Evolutionary conservation across 345 rosid genomes (phyloP), one percentile per base, ranked within the genome.

Genomic region (Pseudoturritis turrita): DNA sequence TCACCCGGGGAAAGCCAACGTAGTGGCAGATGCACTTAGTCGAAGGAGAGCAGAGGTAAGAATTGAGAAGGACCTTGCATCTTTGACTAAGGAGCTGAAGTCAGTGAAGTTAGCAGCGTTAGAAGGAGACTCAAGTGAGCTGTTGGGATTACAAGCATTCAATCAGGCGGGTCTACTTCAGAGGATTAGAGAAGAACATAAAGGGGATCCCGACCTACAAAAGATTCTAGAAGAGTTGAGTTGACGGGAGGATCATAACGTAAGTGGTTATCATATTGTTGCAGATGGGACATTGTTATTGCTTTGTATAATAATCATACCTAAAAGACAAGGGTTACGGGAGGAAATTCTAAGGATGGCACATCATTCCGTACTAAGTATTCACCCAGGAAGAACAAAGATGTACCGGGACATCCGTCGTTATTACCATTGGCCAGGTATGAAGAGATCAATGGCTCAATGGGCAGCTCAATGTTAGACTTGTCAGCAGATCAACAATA

Each of bases 231-330:
- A 13, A 5, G 45, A 11, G 7, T 2, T 40, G 1, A 40, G 7
- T 1, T 2, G 15, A 0, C 7, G 1, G 13, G 17, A 6, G 0
- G 17, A 2, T 0, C 4, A 5, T 0, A 40, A 14, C 2, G 17
- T 0, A 4, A 14, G 45, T 1, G 17, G 17, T 15, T 40, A 13
- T 2, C 45, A 40, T 11, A 1, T 14, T 1, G 7, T 17, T 0
- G 2, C 5, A 3, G 45, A 40, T 1, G 45, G 45, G 0, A 40
- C 7, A 1, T 5, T 40, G 6, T 2, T 40, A n/a, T n/a, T n/a
- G 0, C 3, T 13, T 4, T 6, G 45, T 0, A 14, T 2, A 14
- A 40, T 13, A 6, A 14, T 7, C 7, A 8, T 29, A 1, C 7
- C 7, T 5, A 0, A 0, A 29, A 8, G 33, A 29, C 1, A 2